A percentile compares a stretch with the other conserved stretches of the same genome.
Conservation (phyloP, 2,329 filamentous ascomycete species). For the Dothiorella sarmentorum region DNA sequence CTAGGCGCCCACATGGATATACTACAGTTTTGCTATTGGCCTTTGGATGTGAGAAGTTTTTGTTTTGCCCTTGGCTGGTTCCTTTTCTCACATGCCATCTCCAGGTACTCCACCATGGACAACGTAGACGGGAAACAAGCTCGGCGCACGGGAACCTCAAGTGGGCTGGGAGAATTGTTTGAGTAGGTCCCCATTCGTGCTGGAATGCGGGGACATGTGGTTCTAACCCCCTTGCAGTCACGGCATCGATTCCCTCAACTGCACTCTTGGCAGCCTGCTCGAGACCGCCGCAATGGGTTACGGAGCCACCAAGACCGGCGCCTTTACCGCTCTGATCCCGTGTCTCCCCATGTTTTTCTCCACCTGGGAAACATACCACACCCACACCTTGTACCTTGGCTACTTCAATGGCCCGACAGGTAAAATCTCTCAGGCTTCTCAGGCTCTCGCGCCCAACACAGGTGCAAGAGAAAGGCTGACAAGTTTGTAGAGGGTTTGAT, state of each 20-base stretch:
- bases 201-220: not conserved
- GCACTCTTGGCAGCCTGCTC: constrained; percentile 84
- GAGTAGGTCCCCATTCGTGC: constrained; percentile 54
- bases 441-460: not conserved
- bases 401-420: constrained; percentile 92
- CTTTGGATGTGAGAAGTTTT: constrained; percentile 72
- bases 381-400: constrained; percentile 92
- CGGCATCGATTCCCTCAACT: constrained; percentile 97
- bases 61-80: not conserved
- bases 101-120: constrained; percentile 88
- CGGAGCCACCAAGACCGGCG: constrained; percentile 76
- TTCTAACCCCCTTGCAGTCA: constrained; percentile 51
- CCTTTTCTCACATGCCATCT: constrained; percentile 18
- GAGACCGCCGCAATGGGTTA: constrained; percentile 92
- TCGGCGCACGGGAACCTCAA: constrained; percentile 88
- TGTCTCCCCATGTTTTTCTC: constrained; percentile 99
- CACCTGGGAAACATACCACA: constrained; percentile 99
- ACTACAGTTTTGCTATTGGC: constrained; percentile 92
- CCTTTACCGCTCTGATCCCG: constrained; percentile 87
- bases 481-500: constrained; percentile 69
- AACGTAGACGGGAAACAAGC: constrained; percentile 99
- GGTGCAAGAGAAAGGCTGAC: not conserved
- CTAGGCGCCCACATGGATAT: constrained; percentile 84
- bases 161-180: constrained; percentile 91
- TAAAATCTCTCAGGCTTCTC: constrained; percentile 22